phyloP scores from a whole-genome alignment of 2,329 filamentous ascomycete genomes.

The Botrytis medusae region DNA sequence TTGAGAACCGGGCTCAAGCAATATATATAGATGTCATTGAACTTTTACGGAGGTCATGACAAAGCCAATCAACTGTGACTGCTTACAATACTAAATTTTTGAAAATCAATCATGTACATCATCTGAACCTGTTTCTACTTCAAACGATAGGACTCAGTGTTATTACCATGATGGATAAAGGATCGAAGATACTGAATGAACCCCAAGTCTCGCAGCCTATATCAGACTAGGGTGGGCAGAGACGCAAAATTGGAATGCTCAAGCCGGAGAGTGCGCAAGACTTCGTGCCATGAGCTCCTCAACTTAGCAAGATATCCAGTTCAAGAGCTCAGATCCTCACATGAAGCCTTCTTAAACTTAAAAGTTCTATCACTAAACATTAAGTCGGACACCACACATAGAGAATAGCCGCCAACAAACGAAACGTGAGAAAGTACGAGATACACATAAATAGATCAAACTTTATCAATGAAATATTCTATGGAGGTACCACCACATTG shows the following conservation, averaged over 20 bases:
- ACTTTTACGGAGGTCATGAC: neutral
- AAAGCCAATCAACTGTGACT: neutral
- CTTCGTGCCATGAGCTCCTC: neutral
- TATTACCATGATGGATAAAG: neutral
- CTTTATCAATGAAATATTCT: neutral
- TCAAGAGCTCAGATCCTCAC: neutral
- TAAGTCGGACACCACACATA: neutral
- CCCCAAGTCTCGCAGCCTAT: neutral
- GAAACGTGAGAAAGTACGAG: neutral
- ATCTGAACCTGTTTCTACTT: neutral
- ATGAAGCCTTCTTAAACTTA: neutral
- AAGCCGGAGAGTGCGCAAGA: neutral
- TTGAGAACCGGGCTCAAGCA: neutral
- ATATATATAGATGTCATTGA: neutral
- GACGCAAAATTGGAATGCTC: neutral
- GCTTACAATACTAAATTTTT: neutral
- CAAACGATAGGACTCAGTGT: neutral
- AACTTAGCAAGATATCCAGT: neutral
- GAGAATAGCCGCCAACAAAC: neutral
- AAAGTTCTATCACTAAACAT: neutral
- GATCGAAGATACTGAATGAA: neutral
- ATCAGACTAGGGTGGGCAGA: neutral
- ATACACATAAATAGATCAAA: neutral
- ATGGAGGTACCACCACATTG: neutral
- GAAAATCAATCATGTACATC: neutral